These are phyloP conservation scores for Tilletia walkeri DNA, from an alignment of 1,284 basidiomycete species.

Conservation along the genomic window DNA sequence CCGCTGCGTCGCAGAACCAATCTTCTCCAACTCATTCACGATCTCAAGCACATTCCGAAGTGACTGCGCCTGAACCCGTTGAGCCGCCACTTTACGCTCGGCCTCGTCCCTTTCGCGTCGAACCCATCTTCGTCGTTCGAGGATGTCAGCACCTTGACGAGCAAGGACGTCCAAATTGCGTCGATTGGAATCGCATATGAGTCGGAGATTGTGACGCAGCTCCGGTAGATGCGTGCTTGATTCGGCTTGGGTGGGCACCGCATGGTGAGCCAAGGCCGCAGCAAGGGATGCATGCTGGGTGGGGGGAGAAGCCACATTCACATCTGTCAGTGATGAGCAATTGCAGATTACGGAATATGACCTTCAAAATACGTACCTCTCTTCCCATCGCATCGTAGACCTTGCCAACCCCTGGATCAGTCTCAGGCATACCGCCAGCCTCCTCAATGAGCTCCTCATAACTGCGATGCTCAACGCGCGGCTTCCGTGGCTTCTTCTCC, in stretches of 20 bases:
- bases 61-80: not conserved
- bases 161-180: slow-evolving; percentile 78
- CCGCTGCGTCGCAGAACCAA: slow-evolving; percentile 8
- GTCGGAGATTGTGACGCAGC: slow-evolving; percentile 85
- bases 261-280: slow-evolving; percentile 19
- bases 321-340: slow-evolving; percentile 18
- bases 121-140: slow-evolving; percentile 33
- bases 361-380: slow-evolving; percentile 28
- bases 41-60: slow-evolving; percentile 24
- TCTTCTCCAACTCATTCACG: slow-evolving; percentile 30
- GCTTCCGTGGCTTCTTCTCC: slow-evolving; percentile 39
- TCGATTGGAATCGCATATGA: slow-evolving; percentile 78
- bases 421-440: slow-evolving; percentile 26
- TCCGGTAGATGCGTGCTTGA: slow-evolving; percentile 77
- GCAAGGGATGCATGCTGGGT: slow-evolving; percentile 21
- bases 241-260: slow-evolving; percentile 69
- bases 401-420: slow-evolving; percentile 29
- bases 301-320: slow-evolving; percentile 28
- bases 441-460: slow-evolving; percentile 53
- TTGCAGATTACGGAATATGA: too few species aligned
- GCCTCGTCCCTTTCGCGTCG: slow-evolving; percentile 60
- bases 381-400: slow-evolving; percentile 47
- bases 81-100: not conserved
- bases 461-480: slow-evolving; percentile 48
- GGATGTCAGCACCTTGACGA: slow-evolving; percentile 78